Conservation (phyloP, 2,329 filamentous ascomycete genomes). For the Apiospora marii region DNA sequence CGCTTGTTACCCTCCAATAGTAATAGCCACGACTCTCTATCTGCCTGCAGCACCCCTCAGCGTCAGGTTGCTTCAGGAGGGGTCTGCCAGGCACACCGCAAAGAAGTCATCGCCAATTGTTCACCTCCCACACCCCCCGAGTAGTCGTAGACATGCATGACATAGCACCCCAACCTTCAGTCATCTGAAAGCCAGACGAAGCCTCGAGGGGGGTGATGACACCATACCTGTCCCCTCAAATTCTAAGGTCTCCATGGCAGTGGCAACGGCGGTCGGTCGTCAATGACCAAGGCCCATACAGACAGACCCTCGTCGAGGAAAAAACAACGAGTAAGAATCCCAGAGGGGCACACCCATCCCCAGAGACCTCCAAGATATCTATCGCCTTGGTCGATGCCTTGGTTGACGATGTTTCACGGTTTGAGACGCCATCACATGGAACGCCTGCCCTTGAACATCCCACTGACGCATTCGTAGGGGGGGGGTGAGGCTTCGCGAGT, state of each 20-base stretch:
- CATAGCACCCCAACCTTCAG: neutral
- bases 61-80: no score
- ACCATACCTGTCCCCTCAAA: neutral
- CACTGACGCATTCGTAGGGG: neutral
- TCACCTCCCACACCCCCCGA: neutral
- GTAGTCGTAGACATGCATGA: neutral
- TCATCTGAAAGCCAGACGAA: neutral
- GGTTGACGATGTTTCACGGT: neutral
- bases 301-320: neutral
- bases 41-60: no score
- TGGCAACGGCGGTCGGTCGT: neutral
- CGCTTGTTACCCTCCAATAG: no score
- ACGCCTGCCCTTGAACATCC: neutral
- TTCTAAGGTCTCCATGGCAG: neutral
- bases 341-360: neutral
- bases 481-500: neutral
- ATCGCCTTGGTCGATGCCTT: neutral
- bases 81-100: neutral
- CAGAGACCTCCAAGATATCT: neutral
- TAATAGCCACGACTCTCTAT: no score
- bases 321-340: neutral
- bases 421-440: neutral
- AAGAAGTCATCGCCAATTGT: neutral
- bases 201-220: neutral
- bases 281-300: neutral